phyloP scores from a whole-genome alignment of 176 grass and related monocot species.

The Triticum aestivum region IWGSC_CS_RefSeq_v2.1 NC_057798.1:322714699-322715198 shows the following conservation, averaged over 20 bases:
- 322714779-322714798: not conserved
- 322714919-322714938: not conserved
- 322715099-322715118: not conserved
- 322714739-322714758: not conserved
- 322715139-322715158: not conserved
- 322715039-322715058: conserved; percentile 10
- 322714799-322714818: not conserved
- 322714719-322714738: not conserved
- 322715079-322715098: not conserved
- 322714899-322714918: not conserved
- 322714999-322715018: not conserved
- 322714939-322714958: not conserved
- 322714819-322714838: not conserved
- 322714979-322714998: not conserved
- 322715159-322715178: not conserved
- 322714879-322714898: not conserved
- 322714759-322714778: not conserved
- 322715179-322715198: not conserved
- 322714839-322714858: not conserved
- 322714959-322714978: not conserved
- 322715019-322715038: conserved; percentile 7
- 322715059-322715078: not conserved
- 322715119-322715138: conserved; percentile 12
- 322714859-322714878: not conserved
- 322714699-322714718: too few species aligned